Evolutionary conservation across 257 asterid genomes (phyloP).

Genomic region (Solanum rostratum): DNA sequence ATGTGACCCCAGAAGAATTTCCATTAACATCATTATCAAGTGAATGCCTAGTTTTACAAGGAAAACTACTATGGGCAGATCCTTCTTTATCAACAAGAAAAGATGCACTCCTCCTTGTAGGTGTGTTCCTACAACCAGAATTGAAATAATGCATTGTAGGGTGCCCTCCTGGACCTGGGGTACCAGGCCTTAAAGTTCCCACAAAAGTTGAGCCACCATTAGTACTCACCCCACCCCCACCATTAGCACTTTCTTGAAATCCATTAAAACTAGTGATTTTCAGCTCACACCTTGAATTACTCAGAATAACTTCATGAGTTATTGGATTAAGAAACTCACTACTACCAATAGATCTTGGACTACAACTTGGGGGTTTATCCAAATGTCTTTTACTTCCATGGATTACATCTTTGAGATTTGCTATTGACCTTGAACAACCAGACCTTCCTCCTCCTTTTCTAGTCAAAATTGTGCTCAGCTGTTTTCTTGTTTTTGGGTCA

Average conservation of each 20-base stretch:
- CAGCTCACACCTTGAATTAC: slow-evolving; percentile 42
- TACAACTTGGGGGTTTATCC: slow-evolving; percentile 45
- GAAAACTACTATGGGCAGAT: not conserved
- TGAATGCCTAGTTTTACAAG: slow-evolving; percentile 26
- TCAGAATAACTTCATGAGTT: slow-evolving; percentile 45
- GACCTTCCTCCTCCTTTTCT: slow-evolving; percentile 37
- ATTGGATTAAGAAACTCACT: slow-evolving; percentile 52
- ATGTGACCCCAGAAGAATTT: slow-evolving; percentile 15
- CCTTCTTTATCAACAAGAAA: slow-evolving; percentile 27
- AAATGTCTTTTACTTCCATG: slow-evolving; percentile 56
- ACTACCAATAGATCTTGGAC: slow-evolving; percentile 79
- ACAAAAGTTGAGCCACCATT: slow-evolving; percentile 29
- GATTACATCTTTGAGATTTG: slow-evolving; percentile 58
- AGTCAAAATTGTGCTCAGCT: slow-evolving; percentile 20
- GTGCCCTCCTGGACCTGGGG: slow-evolving; percentile 73
- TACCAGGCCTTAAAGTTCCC: slow-evolving; percentile 66
- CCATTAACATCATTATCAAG: slow-evolving; percentile 35
- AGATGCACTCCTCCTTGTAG: slow-evolving; percentile 33
- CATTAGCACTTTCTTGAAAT: slow-evolving; percentile 9
- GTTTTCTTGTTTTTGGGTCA: slow-evolving; percentile 35
- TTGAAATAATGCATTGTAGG: slow-evolving; percentile 55
- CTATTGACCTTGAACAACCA: slow-evolving; percentile 66
- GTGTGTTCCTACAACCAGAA: slow-evolving; percentile 33
- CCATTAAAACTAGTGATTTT: slow-evolving; percentile 43
- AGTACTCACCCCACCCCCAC: not conserved